A percentile compares a stretch with the other conserved stretches of the same genome.
Evolutionary conservation across 768 basidiomycete genomes (phyloP).

Genomic region (Naganishia kalamii): DNA sequence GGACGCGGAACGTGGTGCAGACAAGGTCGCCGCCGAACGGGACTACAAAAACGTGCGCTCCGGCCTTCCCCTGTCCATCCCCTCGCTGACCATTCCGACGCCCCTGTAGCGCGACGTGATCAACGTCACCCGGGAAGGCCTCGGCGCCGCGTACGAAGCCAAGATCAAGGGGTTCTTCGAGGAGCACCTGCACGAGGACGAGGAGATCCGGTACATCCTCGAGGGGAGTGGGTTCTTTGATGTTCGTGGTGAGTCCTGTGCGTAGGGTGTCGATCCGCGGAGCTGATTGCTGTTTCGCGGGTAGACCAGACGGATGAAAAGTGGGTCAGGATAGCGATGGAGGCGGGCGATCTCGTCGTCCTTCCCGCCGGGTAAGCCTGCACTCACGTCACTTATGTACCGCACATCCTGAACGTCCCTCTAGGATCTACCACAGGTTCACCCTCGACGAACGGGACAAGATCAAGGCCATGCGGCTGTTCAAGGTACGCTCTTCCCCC

Average conservation of each 20-base stretch:
- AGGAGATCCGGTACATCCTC: constrained; percentile 85
- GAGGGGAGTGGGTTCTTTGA: constrained; percentile 89
- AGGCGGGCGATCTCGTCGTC: constrained; percentile 74
- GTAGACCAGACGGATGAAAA: constrained; percentile 24
- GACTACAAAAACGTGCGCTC: constrained; percentile 64
- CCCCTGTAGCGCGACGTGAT: constrained; percentile 58
- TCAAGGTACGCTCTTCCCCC: constrained; percentile 56
- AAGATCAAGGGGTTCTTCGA: constrained; percentile 78
- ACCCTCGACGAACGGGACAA: constrained; percentile 70
- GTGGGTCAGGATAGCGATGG: constrained; percentile 76
- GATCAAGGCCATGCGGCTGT: constrained; percentile 73
- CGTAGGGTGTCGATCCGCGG: neutral
- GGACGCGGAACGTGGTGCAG: constrained; percentile 40
- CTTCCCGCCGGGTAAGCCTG: constrained; percentile 62
- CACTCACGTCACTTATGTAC: neutral
- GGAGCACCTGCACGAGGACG: constrained; percentile 95
- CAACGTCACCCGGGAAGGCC: constrained; percentile 66
- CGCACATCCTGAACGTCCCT: neutral
- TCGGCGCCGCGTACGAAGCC: constrained; percentile 76
- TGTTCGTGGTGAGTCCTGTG: constrained; percentile 61
- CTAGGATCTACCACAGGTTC: constrained; percentile 80
- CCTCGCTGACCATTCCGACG: neutral
- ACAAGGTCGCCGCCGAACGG: constrained; percentile 61
- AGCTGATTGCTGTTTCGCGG: neutral
- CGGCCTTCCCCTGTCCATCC: neutral